Base-by-base conservation (phyloP, 2,329 filamentous ascomycete genomes). In the Colletotrichum tropicale region DNA sequence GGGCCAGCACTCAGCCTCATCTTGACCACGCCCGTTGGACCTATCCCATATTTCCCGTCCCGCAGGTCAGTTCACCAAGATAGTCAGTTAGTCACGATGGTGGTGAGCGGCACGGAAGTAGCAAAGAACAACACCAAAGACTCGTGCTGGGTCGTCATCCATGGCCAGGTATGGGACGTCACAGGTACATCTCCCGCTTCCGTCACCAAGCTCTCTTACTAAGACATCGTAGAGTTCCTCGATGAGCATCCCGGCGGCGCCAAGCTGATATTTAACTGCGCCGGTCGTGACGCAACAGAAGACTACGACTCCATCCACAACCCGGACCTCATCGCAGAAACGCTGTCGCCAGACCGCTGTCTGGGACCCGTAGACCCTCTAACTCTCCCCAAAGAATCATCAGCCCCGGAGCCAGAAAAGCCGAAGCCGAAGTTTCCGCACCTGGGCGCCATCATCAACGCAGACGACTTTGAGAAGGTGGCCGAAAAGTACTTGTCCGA, bases 391-490 rank as follows among this genome's bases (percentile, higher is more conserved):
- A 21, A 36, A 21, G 28, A 48, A 21, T 34, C 58, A 32, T 48
- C 38, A n/a, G 8, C 38, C 7, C n/a, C 16, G 15, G n/a, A 60
- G 18, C 38, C 64, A 12, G 71, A 32, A 71, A 6, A 74, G 38
- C 55, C 62, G 3, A 66, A 75, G 30, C 68, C 60, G 1, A 65
- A 65, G 12, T 66, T 52, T 38, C 84, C 84, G 3, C 80, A 79
- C 2, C 75, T 85, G n/a, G 75, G 66, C 34, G 79, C 75, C 36
- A 77, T 86, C 30, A 81, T 85, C 77, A 85, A 83, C 66, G 78
- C 83, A 2, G 78, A 84, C 60, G 85, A 86, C 69, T 86, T 86
- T 64, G 84, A 86, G 65, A 73, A 78, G n/a, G 80, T 83, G 4
- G 84, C 84, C 4, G 73, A 83, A 60, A 74, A 74, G 15, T 77